A percentile compares a stretch with the other conserved stretches of the same genome.
Evolutionary conservation across 2,329 filamentous ascomycete species (phyloP).

Genomic region (Beauveria bassiana): DNA sequence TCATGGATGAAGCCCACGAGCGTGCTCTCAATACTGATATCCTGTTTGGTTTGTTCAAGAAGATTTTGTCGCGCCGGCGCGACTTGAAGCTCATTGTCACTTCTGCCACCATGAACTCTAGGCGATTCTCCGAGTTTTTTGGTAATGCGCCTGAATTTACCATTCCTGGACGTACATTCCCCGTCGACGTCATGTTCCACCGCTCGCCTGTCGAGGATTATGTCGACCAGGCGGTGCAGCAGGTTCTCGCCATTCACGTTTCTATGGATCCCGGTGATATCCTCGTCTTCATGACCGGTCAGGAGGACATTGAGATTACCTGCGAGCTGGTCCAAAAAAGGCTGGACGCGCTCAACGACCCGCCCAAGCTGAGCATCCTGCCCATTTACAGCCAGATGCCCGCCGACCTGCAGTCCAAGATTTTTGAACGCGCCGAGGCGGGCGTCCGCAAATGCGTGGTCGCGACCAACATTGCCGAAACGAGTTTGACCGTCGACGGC

Average conservation of each 20-base stretch:
- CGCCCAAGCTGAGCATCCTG: slow-evolving; percentile 86
- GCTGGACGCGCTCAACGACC: slow-evolving; percentile 82
- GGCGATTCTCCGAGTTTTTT: slow-evolving; percentile 92
- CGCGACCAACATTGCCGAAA: slow-evolving; percentile 97
- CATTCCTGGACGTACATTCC: slow-evolving; percentile 93
- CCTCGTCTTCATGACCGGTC: slow-evolving; percentile 97
- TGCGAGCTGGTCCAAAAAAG: slow-evolving; percentile 89
- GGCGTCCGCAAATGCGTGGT: slow-evolving; percentile 97
- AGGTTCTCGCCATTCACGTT: slow-evolving; percentile 91
- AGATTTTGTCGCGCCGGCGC: slow-evolving; percentile 79
- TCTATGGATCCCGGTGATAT: slow-evolving; percentile 92
- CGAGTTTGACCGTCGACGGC: slow-evolving; percentile 92
- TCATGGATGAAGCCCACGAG: slow-evolving; percentile 99
- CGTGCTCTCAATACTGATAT: slow-evolving; percentile 95
- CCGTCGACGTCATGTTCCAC: slow-evolving; percentile 93
- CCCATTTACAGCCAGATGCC: slow-evolving; percentile 99
- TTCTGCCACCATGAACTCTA: slow-evolving; percentile 97
- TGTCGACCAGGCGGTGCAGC: slow-evolving; percentile 92
- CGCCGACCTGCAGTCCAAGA: slow-evolving; percentile 93
- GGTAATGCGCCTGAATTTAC: slow-evolving; percentile 93
- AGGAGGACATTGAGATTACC: slow-evolving; percentile 96
- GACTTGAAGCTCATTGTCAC: slow-evolving; percentile 97
- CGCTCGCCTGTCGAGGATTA: slow-evolving; percentile 95
- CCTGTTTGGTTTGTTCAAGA: slow-evolving; percentile 95
- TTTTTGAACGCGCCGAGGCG: slow-evolving; percentile 84